Percentiles rank a stretch among this genome's conserved stretches.
Evolutionary conservation across 73 alveolate genomes (phyloP).

Genomic region (Symbiodinium pilosum): DNA sequence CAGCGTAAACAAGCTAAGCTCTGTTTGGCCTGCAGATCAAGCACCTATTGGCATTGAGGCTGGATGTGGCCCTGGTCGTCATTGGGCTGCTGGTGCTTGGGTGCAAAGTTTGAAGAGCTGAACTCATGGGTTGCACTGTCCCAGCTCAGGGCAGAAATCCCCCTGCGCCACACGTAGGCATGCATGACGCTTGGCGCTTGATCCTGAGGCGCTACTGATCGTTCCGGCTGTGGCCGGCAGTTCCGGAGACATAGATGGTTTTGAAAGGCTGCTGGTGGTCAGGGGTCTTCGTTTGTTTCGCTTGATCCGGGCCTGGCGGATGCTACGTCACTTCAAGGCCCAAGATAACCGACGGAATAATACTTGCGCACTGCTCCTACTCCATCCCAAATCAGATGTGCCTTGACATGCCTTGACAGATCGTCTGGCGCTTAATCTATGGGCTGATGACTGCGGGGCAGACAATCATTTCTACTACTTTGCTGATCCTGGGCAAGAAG

Average conservation of each 20-base stretch:
- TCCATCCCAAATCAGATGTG: background rate
- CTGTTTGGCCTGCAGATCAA: background rate
- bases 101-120: no score
- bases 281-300: constrained; percentile 10
- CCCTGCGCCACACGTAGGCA: no score
- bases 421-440: constrained; percentile 76
- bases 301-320: constrained; percentile 59
- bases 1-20: background rate
- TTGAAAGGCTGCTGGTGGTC: constrained; percentile 25
- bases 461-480: constrained; percentile 52
- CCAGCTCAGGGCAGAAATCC: no score
- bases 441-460: constrained; percentile 79
- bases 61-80: background rate
- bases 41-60: background rate
- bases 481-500: constrained; percentile 23
- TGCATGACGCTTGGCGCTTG: no score
- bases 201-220: background rate
- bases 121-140: no score
- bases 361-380: no score
- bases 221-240: constrained; percentile 38
- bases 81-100: background rate
- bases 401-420: no score
- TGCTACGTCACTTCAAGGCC: constrained; percentile 58
- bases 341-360: background rate
- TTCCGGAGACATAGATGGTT: background rate